A percentile compares a stretch with the other conserved stretches of the same genome.
These are phyloP conservation scores for Pseudocercospora vitis DNA, from an alignment of 2,329 filamentous ascomycete genomes.

Conservation along the genomic window DNA sequence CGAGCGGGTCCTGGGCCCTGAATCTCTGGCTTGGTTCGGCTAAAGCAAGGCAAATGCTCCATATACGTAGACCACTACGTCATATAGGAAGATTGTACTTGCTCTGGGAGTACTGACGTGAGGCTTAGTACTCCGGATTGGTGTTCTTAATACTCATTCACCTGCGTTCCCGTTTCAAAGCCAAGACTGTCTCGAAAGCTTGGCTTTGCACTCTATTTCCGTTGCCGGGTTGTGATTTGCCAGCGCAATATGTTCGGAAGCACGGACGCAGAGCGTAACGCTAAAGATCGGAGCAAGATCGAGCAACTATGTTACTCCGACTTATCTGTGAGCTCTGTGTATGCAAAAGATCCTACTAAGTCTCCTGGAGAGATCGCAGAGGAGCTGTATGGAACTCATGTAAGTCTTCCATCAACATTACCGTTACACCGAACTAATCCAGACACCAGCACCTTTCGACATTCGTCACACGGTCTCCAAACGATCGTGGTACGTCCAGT, in stretches of 20 bases:
- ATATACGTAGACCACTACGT: conserved; percentile 17
- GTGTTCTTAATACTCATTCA: not conserved
- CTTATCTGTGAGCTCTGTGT: conserved; percentile 29
- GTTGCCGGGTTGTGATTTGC: too few species aligned
- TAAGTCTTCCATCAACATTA: conserved; percentile 5
- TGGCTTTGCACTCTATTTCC: conserved; percentile 14
- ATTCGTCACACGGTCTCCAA: conserved; percentile 23
- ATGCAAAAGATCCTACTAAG: conserved; percentile 28
- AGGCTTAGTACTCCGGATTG: not conserved
- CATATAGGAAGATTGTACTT: conserved; percentile 1
- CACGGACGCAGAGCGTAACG: conserved; percentile 9
- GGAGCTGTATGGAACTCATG: conserved; percentile 30
- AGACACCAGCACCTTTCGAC: conserved; percentile 26
- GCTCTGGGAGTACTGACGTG: not conserved
- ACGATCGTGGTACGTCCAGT: conserved; percentile 12
- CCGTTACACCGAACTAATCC: not conserved
- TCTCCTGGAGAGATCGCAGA: conserved; percentile 31
- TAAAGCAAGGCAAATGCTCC: conserved; percentile 2
- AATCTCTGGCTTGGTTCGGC: not conserved
- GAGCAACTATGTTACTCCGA: conserved; percentile 27
- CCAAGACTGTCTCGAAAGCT: conserved; percentile 12
- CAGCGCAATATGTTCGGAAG: conserved; percentile 9
- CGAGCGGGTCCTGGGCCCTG: not conserved
- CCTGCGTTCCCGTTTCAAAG: too few species aligned
- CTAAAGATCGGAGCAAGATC: conserved; percentile 23